These are phyloP conservation scores for Ogataea parapolymorpha DNA, from an alignment of 805 yeast species.

Conservation along the genomic window DNA sequence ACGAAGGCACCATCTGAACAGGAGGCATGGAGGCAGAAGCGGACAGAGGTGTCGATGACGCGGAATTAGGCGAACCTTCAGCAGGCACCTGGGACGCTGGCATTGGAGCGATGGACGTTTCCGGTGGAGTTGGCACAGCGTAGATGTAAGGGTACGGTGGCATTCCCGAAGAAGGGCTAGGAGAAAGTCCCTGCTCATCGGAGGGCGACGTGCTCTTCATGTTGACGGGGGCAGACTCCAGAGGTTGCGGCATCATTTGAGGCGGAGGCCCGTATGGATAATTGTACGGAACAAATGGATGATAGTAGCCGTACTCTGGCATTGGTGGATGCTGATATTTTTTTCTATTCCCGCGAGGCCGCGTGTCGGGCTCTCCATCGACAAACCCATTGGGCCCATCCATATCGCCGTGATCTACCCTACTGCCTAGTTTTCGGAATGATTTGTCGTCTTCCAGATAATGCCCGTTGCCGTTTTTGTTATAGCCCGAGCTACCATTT, in stretches of 20 bases:
- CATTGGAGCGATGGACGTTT: neutral
- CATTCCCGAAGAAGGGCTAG: conserved; percentile 2
- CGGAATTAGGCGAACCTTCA: conserved; percentile 1
- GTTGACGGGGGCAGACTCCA: conserved; percentile 1
- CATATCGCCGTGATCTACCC: neutral
- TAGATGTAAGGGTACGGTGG: conserved; percentile 17
- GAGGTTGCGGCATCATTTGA: conserved; percentile 5
- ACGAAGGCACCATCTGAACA: conserved; percentile 14
- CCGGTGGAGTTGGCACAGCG: conserved; percentile 10
- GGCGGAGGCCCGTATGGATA: conserved; percentile 10
- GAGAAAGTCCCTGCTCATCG: conserved; percentile 1
- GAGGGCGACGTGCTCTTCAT: conserved; percentile 4
- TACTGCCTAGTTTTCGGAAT: neutral
- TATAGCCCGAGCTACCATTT: conserved; percentile 17
- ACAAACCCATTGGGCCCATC: conserved; percentile 12
- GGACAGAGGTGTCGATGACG: conserved; percentile 6
- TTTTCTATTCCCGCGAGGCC: conserved; percentile 7
- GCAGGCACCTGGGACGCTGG: conserved; percentile 1
- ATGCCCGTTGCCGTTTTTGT: conserved; percentile 23
- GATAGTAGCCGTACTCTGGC: conserved; percentile 16
- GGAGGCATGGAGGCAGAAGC: conserved; percentile 10
- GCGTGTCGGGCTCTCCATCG: conserved; percentile 13
- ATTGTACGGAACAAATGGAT: conserved; percentile 15
- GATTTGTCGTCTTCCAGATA: conserved; percentile 22
- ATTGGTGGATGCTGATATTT: conserved; percentile 4